Conservation (phyloP, 2,329 filamentous ascomycete genomes). For the Neonectria coccinea region DNA sequence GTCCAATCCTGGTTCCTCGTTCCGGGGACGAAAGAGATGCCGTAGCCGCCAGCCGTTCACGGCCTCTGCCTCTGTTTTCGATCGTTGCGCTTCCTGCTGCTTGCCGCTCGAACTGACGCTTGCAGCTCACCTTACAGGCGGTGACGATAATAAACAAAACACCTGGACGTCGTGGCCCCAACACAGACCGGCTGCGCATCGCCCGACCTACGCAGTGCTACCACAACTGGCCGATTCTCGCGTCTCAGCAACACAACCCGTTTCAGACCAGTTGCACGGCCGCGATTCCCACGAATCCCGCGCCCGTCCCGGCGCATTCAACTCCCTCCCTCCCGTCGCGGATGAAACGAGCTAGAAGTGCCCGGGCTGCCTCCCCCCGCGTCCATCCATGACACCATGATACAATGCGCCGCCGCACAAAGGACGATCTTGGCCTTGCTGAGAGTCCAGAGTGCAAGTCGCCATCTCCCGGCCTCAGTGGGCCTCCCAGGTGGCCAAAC, state of each 20-base stretch:
- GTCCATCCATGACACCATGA: slow-evolving; percentile 37
- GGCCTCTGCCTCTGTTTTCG: slow-evolving; percentile 2
- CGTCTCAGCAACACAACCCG: slow-evolving; percentile 29
- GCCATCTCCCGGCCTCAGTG: slow-evolving; percentile 30
- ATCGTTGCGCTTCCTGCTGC: slow-evolving; percentile 1
- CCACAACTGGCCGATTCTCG: slow-evolving; percentile 11
- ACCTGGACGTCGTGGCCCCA: background rate
- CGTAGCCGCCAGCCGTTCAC: slow-evolving; percentile 34
- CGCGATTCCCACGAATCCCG: slow-evolving; percentile 33
- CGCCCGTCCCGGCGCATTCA: slow-evolving; percentile 10
- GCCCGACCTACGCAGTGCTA: slow-evolving; percentile 17
- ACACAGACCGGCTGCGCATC: slow-evolving; percentile 9
- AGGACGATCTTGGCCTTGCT: slow-evolving; percentile 17
- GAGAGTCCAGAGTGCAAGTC: slow-evolving; percentile 28
- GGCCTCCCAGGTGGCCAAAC: background rate
- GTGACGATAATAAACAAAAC: slow-evolving; percentile 26
- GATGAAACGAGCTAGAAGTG: slow-evolving; percentile 42
- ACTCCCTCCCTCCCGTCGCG: slow-evolving; percentile 11
- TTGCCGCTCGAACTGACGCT: slow-evolving; percentile 2
- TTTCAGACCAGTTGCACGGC: slow-evolving; percentile 42
- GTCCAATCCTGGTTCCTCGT: slow-evolving; percentile 37
- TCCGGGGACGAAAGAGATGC: slow-evolving; percentile 23
- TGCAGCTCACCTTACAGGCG: background rate
- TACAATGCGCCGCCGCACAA: slow-evolving; percentile 20
- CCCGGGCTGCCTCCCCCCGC: slow-evolving; percentile 38